Conservation (phyloP, 805 yeast species). For the Kazachstania viticola region DNA sequence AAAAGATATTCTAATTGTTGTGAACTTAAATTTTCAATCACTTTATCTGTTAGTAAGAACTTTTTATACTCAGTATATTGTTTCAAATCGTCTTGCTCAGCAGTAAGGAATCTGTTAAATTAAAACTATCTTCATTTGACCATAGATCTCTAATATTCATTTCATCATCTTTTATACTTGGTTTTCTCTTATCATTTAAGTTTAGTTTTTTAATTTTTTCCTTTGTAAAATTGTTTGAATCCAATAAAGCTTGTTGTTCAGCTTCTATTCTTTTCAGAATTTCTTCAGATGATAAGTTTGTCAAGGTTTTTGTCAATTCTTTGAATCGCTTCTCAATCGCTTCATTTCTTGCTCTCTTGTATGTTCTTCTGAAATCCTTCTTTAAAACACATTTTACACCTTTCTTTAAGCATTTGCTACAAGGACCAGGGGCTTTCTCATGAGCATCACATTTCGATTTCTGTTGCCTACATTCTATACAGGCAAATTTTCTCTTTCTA, state of each 20-base stretch:
- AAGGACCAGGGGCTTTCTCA: slow-evolving; percentile 63
- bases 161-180: not conserved
- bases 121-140: not conserved
- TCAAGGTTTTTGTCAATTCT: slow-evolving; percentile 48
- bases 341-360: slow-evolving; percentile 76
- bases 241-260: slow-evolving; percentile 18
- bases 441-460: slow-evolving; percentile 84
- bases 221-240: slow-evolving; percentile 22
- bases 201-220: slow-evolving; percentile 13
- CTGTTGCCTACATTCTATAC: slow-evolving; percentile 94
- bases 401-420: slow-evolving; percentile 70
- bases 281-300: slow-evolving; percentile 22
- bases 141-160: too few relatives aligned
- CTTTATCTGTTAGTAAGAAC: too few relatives aligned
- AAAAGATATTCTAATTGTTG: too few relatives aligned
- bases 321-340: slow-evolving; percentile 70
- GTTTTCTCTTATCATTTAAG: not conserved
- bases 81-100: too few relatives aligned
- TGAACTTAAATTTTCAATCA: too few relatives aligned
- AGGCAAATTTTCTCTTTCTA: slow-evolving; percentile 50
- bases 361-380: slow-evolving; percentile 78
- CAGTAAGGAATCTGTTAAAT: slow-evolving; percentile 30
- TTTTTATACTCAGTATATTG: too few relatives aligned
- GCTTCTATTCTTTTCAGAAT: slow-evolving; percentile 18
- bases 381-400: slow-evolving; percentile 61